Evolutionary conservation across 495 filamentous ascomycete genomes (phyloP), one percentile per base, ranked within the genome.

Genomic region (Astrocystis sublimbata): DNA sequence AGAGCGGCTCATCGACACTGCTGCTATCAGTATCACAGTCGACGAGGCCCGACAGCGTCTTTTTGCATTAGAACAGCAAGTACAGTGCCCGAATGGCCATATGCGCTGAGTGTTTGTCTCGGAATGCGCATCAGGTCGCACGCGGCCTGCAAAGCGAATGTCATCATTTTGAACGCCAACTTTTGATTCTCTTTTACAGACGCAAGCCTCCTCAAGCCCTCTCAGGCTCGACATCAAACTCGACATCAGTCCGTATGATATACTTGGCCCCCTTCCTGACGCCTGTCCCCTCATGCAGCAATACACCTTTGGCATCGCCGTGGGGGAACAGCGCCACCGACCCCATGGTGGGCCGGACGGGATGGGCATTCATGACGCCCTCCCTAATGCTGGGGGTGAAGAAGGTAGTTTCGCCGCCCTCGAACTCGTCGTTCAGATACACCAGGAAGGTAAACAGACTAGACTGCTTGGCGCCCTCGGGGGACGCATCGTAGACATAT

Each of bases 361-460:
- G 70, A 56, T 80, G 77, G 23, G 79, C 79, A 69, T 81, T 80
- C 64, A 82, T 67, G 19, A 50, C 67, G 4, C 79, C 79, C 57
- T 82, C 79, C 36, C 66, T 65, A 10, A 68, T 71, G 30, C 71
- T 71, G 4, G 79, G 79, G 3, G 80, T 33, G 67, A 82, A 82
- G 64, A 78, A 82, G 3, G 78, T 82, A 0, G 79, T 82, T 63
- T 82, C 79, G 33, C 79, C 79, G 24, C 71, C 78, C 58, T 79
- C 74, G 47, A 82, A 82, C 53, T 82, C 79, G 49, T 82, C 79
- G 46, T 81, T 82, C 24, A 82, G 62, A 55, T 82, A 82, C 4
- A 82, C 75, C n/a, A 82, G 63, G 66, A 82, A 81, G 3, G 79
- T 82, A 28, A 81, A 80, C 17, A 81, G 62, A 3, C 75, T 78